These are phyloP conservation scores for Penicillium vulpinum DNA, from an alignment of 2,329 filamentous ascomycete genomes.

Conservation along the genomic window DNA sequence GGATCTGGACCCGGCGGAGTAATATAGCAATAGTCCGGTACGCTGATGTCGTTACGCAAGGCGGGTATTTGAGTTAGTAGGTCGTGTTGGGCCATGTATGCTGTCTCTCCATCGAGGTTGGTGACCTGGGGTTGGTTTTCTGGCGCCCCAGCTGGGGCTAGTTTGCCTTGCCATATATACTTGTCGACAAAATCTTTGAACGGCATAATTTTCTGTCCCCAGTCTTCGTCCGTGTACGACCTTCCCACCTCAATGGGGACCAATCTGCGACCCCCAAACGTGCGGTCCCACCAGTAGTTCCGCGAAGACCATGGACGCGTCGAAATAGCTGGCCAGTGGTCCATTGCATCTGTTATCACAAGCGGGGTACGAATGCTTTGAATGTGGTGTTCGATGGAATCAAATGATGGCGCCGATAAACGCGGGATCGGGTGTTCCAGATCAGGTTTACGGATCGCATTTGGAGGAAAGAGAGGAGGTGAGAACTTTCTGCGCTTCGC, in stretches of 20 bases:
- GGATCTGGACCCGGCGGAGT: constrained; percentile 59
- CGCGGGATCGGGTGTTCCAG: constrained; percentile 42
- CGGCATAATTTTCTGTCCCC: constrained; percentile 77
- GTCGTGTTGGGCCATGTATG: constrained; percentile 90
- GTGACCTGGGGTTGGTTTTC: not conserved
- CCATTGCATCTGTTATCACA: constrained; percentile 66
- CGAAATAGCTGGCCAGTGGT: constrained; percentile 75
- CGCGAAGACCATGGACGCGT: constrained; percentile 70
- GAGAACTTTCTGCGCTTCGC: constrained; percentile 37
- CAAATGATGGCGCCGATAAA: constrained; percentile 53
- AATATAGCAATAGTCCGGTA: constrained; percentile 84
- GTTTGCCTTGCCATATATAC: constrained; percentile 53
- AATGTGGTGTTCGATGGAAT: constrained; percentile 63
- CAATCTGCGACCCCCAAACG: constrained; percentile 73
- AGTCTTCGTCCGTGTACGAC: constrained; percentile 81
- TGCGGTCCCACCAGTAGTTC: constrained; percentile 70
- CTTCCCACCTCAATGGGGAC: constrained; percentile 84
- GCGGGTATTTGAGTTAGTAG: constrained; percentile 79
- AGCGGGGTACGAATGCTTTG: constrained; percentile 56
- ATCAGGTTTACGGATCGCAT: constrained; percentile 34
- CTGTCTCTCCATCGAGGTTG: constrained; percentile 46
- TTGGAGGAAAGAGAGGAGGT: constrained; percentile 35
- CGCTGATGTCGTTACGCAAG: constrained; percentile 70
- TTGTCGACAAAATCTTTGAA: constrained; percentile 69
- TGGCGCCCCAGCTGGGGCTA: not conserved